Conservation (phyloP, 2,329 filamentous ascomycete species). For the Phaeosphaeria sp. region DNA sequence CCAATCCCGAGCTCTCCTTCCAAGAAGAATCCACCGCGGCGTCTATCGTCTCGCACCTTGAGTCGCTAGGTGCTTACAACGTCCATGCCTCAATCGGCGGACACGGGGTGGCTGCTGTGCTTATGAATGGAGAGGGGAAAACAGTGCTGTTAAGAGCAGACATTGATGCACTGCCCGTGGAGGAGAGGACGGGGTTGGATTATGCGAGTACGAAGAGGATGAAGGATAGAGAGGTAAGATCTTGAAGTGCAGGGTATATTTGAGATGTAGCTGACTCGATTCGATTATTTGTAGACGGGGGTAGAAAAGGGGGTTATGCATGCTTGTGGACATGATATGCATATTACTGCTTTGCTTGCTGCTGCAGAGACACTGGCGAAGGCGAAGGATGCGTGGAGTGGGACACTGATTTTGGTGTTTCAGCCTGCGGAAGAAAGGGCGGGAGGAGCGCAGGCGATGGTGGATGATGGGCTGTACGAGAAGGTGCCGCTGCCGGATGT, state of each 20-base stretch:
- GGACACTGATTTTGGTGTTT: conserved; percentile 69
- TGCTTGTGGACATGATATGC: conserved; percentile 70
- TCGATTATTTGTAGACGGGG: conserved; percentile 33
- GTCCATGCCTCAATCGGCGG: conserved; percentile 63
- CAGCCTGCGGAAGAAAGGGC: conserved; percentile 72
- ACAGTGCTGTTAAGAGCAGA: conserved; percentile 67
- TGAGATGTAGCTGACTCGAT: background rate
- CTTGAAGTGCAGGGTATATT: background rate
- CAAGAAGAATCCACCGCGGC: conserved; percentile 43
- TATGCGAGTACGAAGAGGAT: conserved; percentile 61
- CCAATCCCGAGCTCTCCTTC: conserved; percentile 45
- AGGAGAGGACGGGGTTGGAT: conserved; percentile 61
- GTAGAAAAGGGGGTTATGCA: conserved; percentile 67
- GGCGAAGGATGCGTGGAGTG: conserved; percentile 60
- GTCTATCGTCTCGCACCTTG: conserved; percentile 35
- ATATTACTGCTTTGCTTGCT: conserved; percentile 65
- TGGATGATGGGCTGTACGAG: conserved; percentile 64
- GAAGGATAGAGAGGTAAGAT: conserved; percentile 47
- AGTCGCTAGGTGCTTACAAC: conserved; percentile 46
- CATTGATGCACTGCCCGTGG: conserved; percentile 66
- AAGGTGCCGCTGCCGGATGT: conserved; percentile 63
- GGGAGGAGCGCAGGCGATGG: conserved; percentile 67
- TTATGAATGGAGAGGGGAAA: conserved; percentile 62
- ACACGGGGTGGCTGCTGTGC: conserved; percentile 63
- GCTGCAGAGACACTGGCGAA: conserved; percentile 59